phyloP scores from a whole-genome alignment of 176 grass and related monocot species.

The Cymbopogon citratus region DNA sequence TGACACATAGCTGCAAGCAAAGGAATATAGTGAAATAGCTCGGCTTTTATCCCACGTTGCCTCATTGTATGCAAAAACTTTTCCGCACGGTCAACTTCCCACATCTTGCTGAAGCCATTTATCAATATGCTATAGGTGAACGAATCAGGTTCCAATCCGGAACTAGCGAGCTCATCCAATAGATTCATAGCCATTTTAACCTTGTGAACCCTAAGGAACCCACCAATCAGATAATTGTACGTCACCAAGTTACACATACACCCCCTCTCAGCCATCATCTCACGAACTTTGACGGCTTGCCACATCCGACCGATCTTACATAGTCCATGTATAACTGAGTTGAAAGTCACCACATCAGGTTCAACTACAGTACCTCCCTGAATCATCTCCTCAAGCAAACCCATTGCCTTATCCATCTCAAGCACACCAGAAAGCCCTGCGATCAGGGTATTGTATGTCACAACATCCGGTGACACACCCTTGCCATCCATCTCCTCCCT shows the following conservation, averaged over 20 bases:
- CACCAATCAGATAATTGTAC: constrained; percentile 49
- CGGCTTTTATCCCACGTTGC: constrained; percentile 23
- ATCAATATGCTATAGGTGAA: constrained; percentile 54
- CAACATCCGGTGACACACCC: constrained; percentile 38
- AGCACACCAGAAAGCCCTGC: constrained; percentile 42
- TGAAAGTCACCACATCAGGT: constrained; percentile 47
- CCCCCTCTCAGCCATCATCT: constrained; percentile 43
- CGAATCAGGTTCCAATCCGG: constrained; percentile 40
- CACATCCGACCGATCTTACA: constrained; percentile 37
- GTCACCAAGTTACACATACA: constrained; percentile 40
- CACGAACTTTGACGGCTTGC: constrained; percentile 34
- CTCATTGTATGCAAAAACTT: constrained; percentile 38
- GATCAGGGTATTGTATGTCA: constrained; percentile 54
- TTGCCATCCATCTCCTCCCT: constrained; percentile 33
- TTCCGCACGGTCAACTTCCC: constrained; percentile 40
- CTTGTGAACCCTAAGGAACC: constrained; percentile 43
- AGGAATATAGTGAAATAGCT: constrained; percentile 45
- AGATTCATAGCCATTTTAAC: constrained; percentile 32
- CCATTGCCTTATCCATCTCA: constrained; percentile 40
- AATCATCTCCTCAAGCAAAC: constrained; percentile 54
- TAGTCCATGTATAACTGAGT: constrained; percentile 55
- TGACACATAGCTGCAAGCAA: constrained; percentile 49
- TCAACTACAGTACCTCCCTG: constrained; percentile 14
- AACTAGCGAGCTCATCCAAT: constrained; percentile 40
- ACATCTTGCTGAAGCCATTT: constrained; percentile 56